Conservation (phyloP, 2,329 filamentous ascomycete species). For the Exophiala calicioides region DNA sequence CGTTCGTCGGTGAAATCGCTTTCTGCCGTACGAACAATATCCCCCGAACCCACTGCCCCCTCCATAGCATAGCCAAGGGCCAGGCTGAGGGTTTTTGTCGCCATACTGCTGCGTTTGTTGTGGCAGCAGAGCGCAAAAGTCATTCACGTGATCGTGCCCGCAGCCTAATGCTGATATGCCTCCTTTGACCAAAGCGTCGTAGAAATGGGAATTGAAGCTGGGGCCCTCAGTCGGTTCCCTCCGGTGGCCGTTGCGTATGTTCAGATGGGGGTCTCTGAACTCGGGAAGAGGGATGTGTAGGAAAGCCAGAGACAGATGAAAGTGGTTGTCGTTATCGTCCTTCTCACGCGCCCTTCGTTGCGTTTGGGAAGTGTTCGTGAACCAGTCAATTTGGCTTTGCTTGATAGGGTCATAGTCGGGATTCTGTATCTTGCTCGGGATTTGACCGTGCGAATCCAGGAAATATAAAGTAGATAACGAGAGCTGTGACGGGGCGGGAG, state of each 20-base stretch:
- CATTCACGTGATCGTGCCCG: slow-evolving; percentile 39
- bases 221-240: slow-evolving; percentile 36
- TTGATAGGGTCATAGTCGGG: slow-evolving; percentile 35
- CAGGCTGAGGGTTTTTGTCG: slow-evolving; percentile 24
- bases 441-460: slow-evolving; percentile 36
- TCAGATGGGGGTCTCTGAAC: slow-evolving; percentile 32
- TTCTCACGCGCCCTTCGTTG: slow-evolving; percentile 30
- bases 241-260: slow-evolving; percentile 32
- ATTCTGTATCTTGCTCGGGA: slow-evolving; percentile 32
- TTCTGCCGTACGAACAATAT: slow-evolving; percentile 36
- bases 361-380: slow-evolving; percentile 33
- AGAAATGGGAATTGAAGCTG: slow-evolving; percentile 37
- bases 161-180: slow-evolving; percentile 35
- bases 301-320: slow-evolving; percentile 35
- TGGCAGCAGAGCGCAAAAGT: slow-evolving; percentile 38
- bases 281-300: slow-evolving; percentile 36
- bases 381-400: slow-evolving; percentile 38
- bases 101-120: slow-evolving; percentile 32
- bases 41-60: slow-evolving; percentile 36
- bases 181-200: slow-evolving; percentile 35
- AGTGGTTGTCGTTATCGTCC: slow-evolving; percentile 14
- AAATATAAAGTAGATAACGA: slow-evolving; percentile 36
- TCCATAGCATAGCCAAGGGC: slow-evolving; percentile 37
- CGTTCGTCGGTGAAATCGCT: slow-evolving; percentile 34
- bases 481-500: slow-evolving; percentile 28